Evolutionary conservation across 805 yeast genomes (phyloP).

Genomic region (Hyphopichia homilentoma): DNA sequence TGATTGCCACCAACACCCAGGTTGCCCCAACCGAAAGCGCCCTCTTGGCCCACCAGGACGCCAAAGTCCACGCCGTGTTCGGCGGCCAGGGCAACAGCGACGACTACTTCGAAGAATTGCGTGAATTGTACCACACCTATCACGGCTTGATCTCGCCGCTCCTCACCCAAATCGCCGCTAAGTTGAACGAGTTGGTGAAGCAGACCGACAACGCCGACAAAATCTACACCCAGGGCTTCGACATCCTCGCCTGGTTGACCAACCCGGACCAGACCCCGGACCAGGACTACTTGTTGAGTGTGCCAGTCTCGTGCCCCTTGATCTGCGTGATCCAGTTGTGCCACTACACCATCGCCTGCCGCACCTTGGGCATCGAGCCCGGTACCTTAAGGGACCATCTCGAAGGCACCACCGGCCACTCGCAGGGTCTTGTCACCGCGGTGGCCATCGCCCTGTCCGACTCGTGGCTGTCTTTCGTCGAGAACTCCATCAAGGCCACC

Average conservation of each 20-base stretch:
- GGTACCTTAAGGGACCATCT: constrained; percentile 75
- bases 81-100: constrained; percentile 99
- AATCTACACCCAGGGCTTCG: constrained; percentile 90
- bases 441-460: constrained; percentile 79
- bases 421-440: constrained; percentile 91
- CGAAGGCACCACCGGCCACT: constrained; percentile 81
- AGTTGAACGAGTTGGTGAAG: constrained; percentile 64
- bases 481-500: constrained; percentile 71
- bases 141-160: constrained; percentile 71
- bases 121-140: constrained; percentile 78
- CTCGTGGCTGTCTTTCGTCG: constrained; percentile 81
- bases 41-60: constrained; percentile 45
- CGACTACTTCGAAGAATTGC: constrained; percentile 94
- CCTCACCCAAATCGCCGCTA: constrained; percentile 63
- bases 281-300: constrained; percentile 79
- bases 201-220: constrained; percentile 76
- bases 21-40: constrained; percentile 31
- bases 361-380: constrained; percentile 80
- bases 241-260: constrained; percentile 82
- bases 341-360: constrained; percentile 86
- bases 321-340: constrained; percentile 94
- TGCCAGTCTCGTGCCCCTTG: constrained; percentile 95
- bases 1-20: constrained; percentile 23
- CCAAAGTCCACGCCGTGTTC: constrained; percentile 76
- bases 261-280: constrained; percentile 86